Base-by-base conservation (phyloP, 2,329 filamentous ascomycete species). In the Moelleriella libera region DNA sequence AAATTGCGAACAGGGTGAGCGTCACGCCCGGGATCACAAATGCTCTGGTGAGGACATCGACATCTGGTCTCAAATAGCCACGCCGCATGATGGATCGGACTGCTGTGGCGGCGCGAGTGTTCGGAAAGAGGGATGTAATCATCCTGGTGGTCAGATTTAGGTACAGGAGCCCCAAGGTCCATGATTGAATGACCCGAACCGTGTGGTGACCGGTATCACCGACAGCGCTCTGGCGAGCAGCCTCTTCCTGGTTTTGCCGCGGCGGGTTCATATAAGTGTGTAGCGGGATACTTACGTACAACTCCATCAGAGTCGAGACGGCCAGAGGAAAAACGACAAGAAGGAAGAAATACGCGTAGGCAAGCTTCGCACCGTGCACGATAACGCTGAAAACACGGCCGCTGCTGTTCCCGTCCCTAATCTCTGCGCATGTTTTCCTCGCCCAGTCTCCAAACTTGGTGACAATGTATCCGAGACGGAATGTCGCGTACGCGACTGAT, bases 111-210 rank as follows among this genome's bases (percentile, higher is more conserved):
- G 85, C 76, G 4, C 85, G 82, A 8, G 83, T 83, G 8, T 80
- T 74, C 7, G 79, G 77, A 52, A 87, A 75, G 57, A 82, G 75
- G 10, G 83, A 70, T 28, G 82, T 72, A 30, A 88, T 72, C 56
- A 88, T 67, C 40, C 84, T 82, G 12, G 80, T 75, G 1, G 78
- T 78, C 56, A 97, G 79, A 53, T 94, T 89, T 31, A 94, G 75
- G 62, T 95, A 96, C 3, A 98, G 74, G 28, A 98, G 76, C 5
- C 92, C 92, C 1, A 98, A 71, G 0, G 89, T 94, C 88, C 90
- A 98, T 49, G 89, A 83, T 60, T 97, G 90, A 41, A 97, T 82
- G 51, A 97, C 74, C 52, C 94, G 84, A 41, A 97, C 78, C 6
- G 82, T 85, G 59, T 94, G 87, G 4, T 62, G 60, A 11, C 61